Conservation (phyloP, 345 rosid genomes). For the Linum trigynum region DNA sequence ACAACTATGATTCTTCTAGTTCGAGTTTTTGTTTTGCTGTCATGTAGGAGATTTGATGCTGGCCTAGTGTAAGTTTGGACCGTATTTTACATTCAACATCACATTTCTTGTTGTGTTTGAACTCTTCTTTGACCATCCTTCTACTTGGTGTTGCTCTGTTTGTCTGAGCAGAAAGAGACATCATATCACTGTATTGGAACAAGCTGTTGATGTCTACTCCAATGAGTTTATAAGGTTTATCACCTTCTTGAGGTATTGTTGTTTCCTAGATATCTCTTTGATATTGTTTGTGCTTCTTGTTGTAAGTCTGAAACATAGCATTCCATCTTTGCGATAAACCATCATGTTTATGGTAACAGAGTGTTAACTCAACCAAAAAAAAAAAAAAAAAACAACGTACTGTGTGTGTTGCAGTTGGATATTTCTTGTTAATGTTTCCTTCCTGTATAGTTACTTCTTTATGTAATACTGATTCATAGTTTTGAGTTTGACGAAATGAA, state of each 20-base stretch:
- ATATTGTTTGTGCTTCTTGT: conserved; percentile 2
- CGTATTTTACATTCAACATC: conserved; percentile 15
- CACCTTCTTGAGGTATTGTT: conserved; percentile 60
- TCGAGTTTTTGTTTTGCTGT: conserved; percentile 53
- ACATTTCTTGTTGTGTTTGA: conserved; percentile 13
- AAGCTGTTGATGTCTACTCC: conserved; percentile 62
- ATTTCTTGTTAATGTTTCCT: neutral
- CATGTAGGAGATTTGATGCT: conserved; percentile 57
- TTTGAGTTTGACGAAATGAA: neutral
- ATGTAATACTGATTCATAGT: neutral
- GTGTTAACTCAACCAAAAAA: neutral
- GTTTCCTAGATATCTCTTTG: neutral
- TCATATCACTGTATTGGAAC: conserved; percentile 50
- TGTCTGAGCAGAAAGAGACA: conserved; percentile 38
- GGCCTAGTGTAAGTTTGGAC: conserved; percentile 45
- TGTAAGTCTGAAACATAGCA: neutral
- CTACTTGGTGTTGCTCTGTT: conserved; percentile 14
- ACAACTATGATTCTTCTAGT: conserved; percentile 55
- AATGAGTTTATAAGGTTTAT: conserved; percentile 74
- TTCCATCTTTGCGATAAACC: neutral
- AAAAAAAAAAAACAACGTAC: no score
- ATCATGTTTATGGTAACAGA: neutral
- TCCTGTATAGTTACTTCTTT: neutral
- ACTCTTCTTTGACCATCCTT: conserved; percentile 16
- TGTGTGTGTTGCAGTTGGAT: neutral